Percentiles rank a stretch among this genome's conserved stretches.
These are phyloP conservation scores for Fusarium papillatum DNA, from an alignment of 2,329 filamentous ascomycete species.

Conservation along the genomic window DNA sequence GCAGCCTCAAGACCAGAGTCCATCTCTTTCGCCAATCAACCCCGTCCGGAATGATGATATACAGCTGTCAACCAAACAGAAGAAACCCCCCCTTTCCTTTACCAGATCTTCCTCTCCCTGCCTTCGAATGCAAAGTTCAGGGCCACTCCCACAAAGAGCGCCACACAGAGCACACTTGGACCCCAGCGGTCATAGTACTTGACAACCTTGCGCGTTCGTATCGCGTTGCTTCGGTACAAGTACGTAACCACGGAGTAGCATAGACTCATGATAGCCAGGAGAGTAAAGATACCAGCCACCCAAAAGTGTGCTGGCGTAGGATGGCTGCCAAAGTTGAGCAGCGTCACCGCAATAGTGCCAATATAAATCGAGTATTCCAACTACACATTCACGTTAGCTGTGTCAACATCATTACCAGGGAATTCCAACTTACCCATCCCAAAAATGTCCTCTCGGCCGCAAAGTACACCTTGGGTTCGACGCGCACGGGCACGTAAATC, in stretches of 20 bases:
- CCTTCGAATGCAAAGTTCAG: constrained; percentile 87
- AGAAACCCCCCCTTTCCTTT: background rate
- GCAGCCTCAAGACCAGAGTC: background rate
- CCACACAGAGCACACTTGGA: constrained; percentile 80
- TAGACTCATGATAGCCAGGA: constrained; percentile 83
- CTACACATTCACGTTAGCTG: constrained; percentile 54
- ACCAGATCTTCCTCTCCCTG: constrained; percentile 71
- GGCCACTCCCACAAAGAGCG: constrained; percentile 80
- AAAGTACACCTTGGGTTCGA: constrained; percentile 98
- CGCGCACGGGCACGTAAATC: constrained; percentile 95
- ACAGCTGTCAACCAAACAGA: constrained; percentile 11
- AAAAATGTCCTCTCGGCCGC: constrained; percentile 97
- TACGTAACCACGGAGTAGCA: constrained; percentile 89
- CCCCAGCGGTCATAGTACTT: constrained; percentile 94
- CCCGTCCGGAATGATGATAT: constrained; percentile 9
- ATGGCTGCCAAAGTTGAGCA: constrained; percentile 83
- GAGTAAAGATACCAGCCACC: constrained; percentile 83
- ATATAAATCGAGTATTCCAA: constrained; percentile 98
- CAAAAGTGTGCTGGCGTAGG: constrained; percentile 72
- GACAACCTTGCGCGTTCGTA: constrained; percentile 85
- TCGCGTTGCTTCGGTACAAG: constrained; percentile 88
- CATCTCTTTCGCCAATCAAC: constrained; percentile 20
- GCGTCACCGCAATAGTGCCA: constrained; percentile 85
- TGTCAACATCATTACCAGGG: background rate
- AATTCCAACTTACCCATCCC: constrained; percentile 77